Evolutionary conservation across 225 moss, liverwort and hornwort genomes (phyloP).

Genomic region (Straminergon stramineum): DNA sequence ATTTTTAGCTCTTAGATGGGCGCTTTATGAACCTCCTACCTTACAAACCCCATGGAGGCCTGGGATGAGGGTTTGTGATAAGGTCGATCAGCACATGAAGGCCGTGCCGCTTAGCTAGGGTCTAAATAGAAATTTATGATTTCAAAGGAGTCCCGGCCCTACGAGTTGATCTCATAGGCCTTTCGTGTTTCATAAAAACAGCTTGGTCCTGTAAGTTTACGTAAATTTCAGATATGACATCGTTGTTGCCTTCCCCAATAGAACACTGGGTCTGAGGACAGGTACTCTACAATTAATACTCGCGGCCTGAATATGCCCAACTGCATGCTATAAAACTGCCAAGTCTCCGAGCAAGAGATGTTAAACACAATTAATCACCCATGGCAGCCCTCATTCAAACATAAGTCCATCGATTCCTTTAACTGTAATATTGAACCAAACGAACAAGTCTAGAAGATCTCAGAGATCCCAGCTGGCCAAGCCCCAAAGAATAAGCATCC

Average conservation of each 20-base stretch:
- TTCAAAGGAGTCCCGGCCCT: not conserved
- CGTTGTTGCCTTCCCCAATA: not conserved
- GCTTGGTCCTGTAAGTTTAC: no score
- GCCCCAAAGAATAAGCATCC: not conserved
- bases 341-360: not conserved
- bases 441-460: not conserved
- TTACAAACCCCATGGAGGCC: not conserved
- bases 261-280: no score
- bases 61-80: not conserved
- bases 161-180: not conserved
- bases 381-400: not conserved
- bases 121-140: not conserved
- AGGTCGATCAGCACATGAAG: not conserved
- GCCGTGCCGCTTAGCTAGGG: not conserved
- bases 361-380: not conserved
- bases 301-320: not conserved
- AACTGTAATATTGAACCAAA: not conserved
- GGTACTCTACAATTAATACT: not conserved
- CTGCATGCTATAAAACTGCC: not conserved
- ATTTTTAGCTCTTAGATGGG: no score
- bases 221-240: not conserved
- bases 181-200: not conserved
- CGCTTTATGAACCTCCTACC: no score
- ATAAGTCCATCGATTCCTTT: not conserved
- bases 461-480: not conserved